Base-by-base conservation (phyloP, 139 green algal genomes). In the Klebsormidium nitens region DNA sequence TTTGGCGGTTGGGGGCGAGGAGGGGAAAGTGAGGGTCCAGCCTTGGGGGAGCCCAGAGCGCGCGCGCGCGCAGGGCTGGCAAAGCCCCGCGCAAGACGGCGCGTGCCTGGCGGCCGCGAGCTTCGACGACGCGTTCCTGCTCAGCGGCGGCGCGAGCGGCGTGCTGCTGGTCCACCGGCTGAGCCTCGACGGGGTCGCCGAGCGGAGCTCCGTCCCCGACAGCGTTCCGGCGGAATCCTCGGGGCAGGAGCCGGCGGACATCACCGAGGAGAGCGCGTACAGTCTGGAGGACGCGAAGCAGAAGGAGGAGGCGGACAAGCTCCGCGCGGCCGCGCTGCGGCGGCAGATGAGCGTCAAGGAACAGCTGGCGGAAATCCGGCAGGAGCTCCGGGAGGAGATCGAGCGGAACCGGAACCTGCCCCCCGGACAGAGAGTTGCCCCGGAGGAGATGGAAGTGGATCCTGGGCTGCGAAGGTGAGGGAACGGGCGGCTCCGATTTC, bases 221-320 rank as follows among this genome's bases (percentile, higher is more conserved):
- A 4, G 5, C 28, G 44, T 39, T 4, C 28, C 59, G 6, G 59
- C 34, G 5, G 59, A 49, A 28, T 8, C 8, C 26, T 5, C 37
- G 61, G 17, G 36, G 64, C 40, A 57, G 6, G 63, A 64, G 59
- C 64, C 71, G 6, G 59, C 28, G 2, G 78, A 88, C 68, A 83
- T 85, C 6, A 76, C 36, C 11, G 72, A 72, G 40, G 3, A 60
- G 1, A 31, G 55, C 29, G 74, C 70, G 48, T 90, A 89, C 66
- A 88, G 78, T 0, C 78, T 93, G 8, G 89, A 95, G 67, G 84
- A 92, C 64, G 82, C 80, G 1, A 88, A 89, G 81, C 81, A 89
- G 62, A 84, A 88, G 76, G 74, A 76, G n/a, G 85, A 89, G 59
- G 59, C 73, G 31, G 81, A 89, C 57, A 73, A 52, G 19, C 2